A percentile compares a stretch with the other conserved stretches of the same genome.
Conservation (phyloP, 306 rosid genomes). For the Casuarina cunninghamiana region DNA sequence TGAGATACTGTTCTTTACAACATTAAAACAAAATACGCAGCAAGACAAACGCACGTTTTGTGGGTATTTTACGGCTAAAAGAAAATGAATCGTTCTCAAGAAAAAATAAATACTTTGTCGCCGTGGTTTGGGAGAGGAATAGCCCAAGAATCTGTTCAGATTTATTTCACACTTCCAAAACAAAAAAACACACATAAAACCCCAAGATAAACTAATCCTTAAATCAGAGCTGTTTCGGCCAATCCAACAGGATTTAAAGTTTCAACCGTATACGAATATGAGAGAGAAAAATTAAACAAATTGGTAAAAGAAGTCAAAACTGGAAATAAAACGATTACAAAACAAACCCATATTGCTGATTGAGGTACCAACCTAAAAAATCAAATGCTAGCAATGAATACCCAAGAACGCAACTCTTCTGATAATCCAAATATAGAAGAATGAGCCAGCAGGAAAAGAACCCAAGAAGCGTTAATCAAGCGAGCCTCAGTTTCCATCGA, state of each 20-base stretch:
- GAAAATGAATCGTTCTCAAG: not conserved
- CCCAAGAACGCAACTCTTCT: not conserved
- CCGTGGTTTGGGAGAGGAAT: not conserved
- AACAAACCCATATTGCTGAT: too few relatives aligned
- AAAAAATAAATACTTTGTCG: too few relatives aligned
- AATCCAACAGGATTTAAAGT: not conserved
- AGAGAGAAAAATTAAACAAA: not conserved
- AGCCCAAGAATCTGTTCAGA: not conserved
- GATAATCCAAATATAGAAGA: not conserved
- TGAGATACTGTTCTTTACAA: too few relatives aligned
- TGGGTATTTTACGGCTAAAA: too few relatives aligned
- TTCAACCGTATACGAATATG: not conserved
- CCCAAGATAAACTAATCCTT: not conserved
- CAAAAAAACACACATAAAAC: too few relatives aligned
- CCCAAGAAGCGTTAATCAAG: not conserved
- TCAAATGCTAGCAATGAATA: not conserved
- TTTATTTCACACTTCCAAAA: not conserved
- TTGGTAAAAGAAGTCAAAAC: not conserved
- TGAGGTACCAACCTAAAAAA: not conserved
- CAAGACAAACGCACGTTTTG: not conserved
- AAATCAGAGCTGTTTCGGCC: not conserved
- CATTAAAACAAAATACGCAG: not conserved
- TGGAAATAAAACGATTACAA: not conserved
- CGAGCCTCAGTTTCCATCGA: not conserved
- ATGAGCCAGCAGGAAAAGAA: too few relatives aligned